These are phyloP conservation scores for Metarhizium anisopliae DNA, from an alignment of 2,329 filamentous ascomycete species.

Conservation along the genomic window DNA sequence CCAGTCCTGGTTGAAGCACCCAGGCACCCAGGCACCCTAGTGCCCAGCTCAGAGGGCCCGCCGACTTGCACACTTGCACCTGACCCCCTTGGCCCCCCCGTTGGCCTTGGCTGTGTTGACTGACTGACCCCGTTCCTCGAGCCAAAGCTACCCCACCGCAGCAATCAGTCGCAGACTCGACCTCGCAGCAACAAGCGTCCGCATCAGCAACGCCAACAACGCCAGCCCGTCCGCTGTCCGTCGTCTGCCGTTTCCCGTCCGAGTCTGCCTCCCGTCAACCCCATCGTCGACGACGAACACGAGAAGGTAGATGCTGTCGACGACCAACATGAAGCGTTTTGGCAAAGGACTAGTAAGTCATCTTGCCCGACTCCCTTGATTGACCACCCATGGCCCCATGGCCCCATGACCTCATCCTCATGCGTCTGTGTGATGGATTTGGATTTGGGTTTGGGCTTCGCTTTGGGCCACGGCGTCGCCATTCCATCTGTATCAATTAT, in stretches of 20 bases:
- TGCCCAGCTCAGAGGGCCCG: background rate
- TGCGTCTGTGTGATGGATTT: background rate
- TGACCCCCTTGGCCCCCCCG: constrained; percentile 20
- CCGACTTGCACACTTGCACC: constrained; percentile 13
- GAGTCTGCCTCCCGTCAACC: background rate
- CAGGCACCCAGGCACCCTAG: no score
- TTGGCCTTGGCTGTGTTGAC: background rate
- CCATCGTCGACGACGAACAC: constrained; percentile 6
- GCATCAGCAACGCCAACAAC: constrained; percentile 1
- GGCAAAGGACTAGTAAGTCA: constrained; percentile 67
- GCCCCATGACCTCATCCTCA: background rate
- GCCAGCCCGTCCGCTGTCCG: background rate
- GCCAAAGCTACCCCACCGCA: constrained; percentile 15
- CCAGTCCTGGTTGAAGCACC: no score
- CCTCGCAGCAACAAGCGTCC: constrained; percentile 2
- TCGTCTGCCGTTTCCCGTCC: background rate
- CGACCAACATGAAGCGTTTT: constrained; percentile 84
- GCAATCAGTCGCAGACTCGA: constrained; percentile 7
- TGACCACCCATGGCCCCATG: constrained; percentile 1
- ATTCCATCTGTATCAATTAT: background rate
- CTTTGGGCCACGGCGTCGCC: background rate
- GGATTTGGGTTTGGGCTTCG: background rate
- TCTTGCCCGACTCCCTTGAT: constrained; percentile 13
- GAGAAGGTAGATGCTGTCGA: constrained; percentile 6
- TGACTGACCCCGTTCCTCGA: background rate